A percentile compares a stretch with the other conserved stretches of the same genome.
These are phyloP conservation scores for Neurospora sp. DNA, from an alignment of 495 filamentous ascomycete species.

Conservation along the genomic window DNA sequence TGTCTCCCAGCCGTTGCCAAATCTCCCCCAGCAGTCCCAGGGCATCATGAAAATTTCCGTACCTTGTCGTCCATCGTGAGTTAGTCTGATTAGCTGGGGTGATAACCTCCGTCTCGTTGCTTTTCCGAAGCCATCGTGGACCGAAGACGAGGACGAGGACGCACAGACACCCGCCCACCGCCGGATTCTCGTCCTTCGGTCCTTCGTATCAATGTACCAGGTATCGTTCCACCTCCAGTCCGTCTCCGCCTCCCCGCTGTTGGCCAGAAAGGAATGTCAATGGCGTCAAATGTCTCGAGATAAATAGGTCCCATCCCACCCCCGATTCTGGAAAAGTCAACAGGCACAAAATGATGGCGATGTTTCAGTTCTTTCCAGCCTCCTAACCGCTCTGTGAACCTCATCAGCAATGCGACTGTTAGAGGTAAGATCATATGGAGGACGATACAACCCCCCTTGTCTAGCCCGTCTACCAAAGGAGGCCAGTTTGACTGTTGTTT, in stretches of 20 bases:
- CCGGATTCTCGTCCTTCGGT: neutral
- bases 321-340: neutral
- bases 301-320: neutral
- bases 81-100: neutral
- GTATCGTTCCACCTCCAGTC: neutral
- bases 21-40: neutral
- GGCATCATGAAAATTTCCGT: neutral
- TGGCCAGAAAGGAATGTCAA: neutral
- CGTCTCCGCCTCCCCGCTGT: neutral
- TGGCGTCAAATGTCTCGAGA: neutral
- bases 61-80: neutral
- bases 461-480: neutral
- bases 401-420: neutral
- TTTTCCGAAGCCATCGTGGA: neutral
- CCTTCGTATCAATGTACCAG: neutral
- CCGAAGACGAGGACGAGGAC: neutral
- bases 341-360: neutral
- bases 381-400: neutral
- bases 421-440: neutral
- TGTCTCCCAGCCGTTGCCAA: neutral
- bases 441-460: neutral
- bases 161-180: neutral
- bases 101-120: neutral
- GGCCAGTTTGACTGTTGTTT: neutral
- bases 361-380: neutral